Conservation (phyloP, 108 stramenopile species). For the Cyclostephanos tholiformis region DNA sequence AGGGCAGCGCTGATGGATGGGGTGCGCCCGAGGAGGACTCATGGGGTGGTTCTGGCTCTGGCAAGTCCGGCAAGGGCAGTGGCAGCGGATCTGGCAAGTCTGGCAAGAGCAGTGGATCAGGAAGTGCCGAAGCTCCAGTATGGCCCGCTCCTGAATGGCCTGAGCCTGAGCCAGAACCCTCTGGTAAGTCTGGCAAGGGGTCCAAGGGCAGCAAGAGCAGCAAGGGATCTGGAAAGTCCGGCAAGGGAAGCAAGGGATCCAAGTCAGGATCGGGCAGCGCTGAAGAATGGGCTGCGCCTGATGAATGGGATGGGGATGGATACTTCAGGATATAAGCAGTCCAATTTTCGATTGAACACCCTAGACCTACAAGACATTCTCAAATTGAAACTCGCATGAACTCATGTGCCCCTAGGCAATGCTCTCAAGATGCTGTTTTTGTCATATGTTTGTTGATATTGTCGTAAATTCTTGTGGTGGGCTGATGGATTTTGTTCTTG, state of each 20-base stretch:
- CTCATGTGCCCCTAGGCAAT: background rate
- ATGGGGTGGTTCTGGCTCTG: background rate
- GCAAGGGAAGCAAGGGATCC: background rate
- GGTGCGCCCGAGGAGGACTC: too few species aligned
- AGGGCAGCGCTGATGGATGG: too few species aligned
- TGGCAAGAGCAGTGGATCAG: too few species aligned
- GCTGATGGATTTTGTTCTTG: conserved; percentile 4
- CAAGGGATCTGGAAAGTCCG: background rate
- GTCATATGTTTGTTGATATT: background rate
- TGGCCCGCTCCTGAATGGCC: too few species aligned
- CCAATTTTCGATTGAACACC: background rate
- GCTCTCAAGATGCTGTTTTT: background rate
- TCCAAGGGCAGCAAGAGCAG: background rate
- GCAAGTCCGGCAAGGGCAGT: conserved; percentile 6
- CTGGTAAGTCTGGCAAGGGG: background rate
- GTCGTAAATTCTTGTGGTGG: background rate
- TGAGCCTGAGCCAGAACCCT: too few species aligned
- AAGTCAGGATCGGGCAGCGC: background rate
- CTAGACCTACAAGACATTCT: background rate
- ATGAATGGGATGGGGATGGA: background rate
- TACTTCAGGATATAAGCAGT: background rate
- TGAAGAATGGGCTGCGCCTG: background rate
- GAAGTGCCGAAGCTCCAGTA: too few species aligned
- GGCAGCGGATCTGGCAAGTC: too few species aligned
- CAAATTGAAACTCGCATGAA: background rate